Evolutionary conservation across 345 rosid species (phyloP), one percentile per base, ranked within the genome.

Genomic region (Excoecaria agallocha): DNA sequence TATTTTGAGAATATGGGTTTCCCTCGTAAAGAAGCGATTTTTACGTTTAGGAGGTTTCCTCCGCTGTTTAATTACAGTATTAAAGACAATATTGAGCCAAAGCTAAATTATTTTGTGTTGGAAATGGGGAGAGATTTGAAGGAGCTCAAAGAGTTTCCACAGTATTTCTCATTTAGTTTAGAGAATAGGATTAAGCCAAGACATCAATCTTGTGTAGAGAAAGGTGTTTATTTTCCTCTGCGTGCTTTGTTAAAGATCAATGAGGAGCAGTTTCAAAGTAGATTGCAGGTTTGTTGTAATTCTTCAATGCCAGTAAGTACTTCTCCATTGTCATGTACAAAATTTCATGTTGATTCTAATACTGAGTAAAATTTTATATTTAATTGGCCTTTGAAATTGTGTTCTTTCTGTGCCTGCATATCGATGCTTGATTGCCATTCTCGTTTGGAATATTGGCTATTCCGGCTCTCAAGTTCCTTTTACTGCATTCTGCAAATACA

Each of bases 91-190:
- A 79, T 88, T 67, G 96, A 92, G 81, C 93, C 90, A 3, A 94
- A 90, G 70, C 65, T 89, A 70, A 79, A 85, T 25, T 91, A 94
- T 70, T 81, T 90, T 75, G 83, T 85, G 69, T 89, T 80, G 80
- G 98, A 90, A 82, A 90, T 94, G 97, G 92, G 89, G 65, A 88
- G 96, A 82, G 93, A 88, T 69, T 87, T 87, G 86, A 94, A 86
- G 76, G 98, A 92, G 54, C 41, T 94, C 70, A 84, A 70, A 56
- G 91, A 89, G 79, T 94, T 94, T 69, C 96, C 97, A 0, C 97
- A 90, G 76, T 94, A 90, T 76, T 94, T 89, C 69, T 92, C 97
- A 0, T 92, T 88, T 79, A 90, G 98, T 69, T 87, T 94, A 69
- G 94, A 88, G 82, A 90, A 90, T 71, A 88, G 97, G 83, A 90